Conservation (phyloP, 2,329 filamentous ascomycete genomes). For the Helotiales sp. region DNA sequence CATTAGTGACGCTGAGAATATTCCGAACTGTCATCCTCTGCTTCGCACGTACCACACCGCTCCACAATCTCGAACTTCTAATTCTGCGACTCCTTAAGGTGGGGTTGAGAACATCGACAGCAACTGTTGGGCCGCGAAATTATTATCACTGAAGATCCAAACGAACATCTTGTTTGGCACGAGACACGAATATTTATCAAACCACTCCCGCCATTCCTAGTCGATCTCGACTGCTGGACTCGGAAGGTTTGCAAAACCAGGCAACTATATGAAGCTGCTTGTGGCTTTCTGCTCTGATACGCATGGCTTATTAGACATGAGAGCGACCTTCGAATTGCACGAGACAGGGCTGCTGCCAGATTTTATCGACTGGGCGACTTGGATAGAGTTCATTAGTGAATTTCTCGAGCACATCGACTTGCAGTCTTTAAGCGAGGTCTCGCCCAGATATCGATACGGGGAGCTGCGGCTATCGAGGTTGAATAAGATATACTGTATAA, state of each 20-base stretch:
- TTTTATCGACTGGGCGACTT: constrained; percentile 20
- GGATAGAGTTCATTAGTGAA: constrained; percentile 28
- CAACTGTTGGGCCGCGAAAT: constrained; percentile 33
- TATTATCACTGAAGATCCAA: constrained; percentile 34
- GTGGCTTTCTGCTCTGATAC: constrained; percentile 39
- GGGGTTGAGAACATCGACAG: no score
- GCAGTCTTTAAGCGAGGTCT: constrained; percentile 22
- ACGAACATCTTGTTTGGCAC: constrained; percentile 33
- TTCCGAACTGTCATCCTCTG: no score
- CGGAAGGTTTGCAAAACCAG: constrained; percentile 11
- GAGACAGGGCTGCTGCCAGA: constrained; percentile 32
- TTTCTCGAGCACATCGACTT: constrained; percentile 17
- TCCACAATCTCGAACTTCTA: no score
- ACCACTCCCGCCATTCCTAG: constrained; percentile 34
- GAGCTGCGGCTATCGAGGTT: constrained; percentile 37
- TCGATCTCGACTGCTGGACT: constrained; percentile 28
- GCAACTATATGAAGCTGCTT: constrained; percentile 19
- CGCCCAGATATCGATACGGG: constrained; percentile 35
- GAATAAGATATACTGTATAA: constrained; percentile 27
- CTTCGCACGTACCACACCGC: no score
- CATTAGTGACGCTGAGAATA: no score
- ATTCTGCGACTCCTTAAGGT: no score
- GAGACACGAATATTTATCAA: constrained; percentile 35
- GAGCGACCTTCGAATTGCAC: constrained; percentile 39
- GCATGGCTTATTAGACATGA: constrained; percentile 34